Evolutionary conservation across 176 grass and related monocot species (phyloP).

Genomic region (Triticum turgidum): DNA sequence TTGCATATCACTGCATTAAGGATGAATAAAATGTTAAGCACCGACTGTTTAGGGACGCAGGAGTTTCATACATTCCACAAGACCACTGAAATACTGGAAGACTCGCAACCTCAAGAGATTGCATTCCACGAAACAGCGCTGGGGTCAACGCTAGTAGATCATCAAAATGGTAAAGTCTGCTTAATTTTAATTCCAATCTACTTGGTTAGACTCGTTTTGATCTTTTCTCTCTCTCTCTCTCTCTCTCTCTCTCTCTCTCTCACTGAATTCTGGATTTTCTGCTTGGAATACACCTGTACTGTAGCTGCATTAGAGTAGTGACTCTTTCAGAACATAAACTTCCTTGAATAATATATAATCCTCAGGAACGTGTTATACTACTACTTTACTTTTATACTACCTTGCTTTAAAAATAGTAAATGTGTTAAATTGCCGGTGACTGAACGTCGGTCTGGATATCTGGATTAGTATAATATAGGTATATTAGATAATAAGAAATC

Average conservation of each 20-base stretch:
- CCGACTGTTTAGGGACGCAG: slow-evolving; percentile 54
- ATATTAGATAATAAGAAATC: background rate
- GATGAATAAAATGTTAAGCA: slow-evolving; percentile 69
- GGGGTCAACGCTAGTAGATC: slow-evolving; percentile 29
- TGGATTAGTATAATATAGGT: background rate
- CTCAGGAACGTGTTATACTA: background rate
- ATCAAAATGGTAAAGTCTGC: slow-evolving; percentile 56
- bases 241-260: background rate
- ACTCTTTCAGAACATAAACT: background rate
- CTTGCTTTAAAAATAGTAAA: background rate
- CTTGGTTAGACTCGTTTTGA: background rate
- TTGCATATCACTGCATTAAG: slow-evolving; percentile 71
- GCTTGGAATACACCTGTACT: slow-evolving; percentile 1
- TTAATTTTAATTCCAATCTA: background rate
- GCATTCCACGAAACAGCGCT: slow-evolving; percentile 26
- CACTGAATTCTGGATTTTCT: background rate
- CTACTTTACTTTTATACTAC: background rate
- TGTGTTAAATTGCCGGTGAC: background rate
- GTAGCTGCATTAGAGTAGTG: background rate
- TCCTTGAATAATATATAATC: background rate
- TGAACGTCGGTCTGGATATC: background rate
- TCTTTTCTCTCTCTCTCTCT: background rate
- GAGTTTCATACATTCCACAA: slow-evolving; percentile 47
- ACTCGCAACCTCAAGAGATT: slow-evolving; percentile 26
- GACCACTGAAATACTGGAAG: slow-evolving; percentile 45